These are phyloP conservation scores for Isabelozyma pseudorhagii DNA, from an alignment of 805 yeast genomes.

Conservation along the genomic window DNA sequence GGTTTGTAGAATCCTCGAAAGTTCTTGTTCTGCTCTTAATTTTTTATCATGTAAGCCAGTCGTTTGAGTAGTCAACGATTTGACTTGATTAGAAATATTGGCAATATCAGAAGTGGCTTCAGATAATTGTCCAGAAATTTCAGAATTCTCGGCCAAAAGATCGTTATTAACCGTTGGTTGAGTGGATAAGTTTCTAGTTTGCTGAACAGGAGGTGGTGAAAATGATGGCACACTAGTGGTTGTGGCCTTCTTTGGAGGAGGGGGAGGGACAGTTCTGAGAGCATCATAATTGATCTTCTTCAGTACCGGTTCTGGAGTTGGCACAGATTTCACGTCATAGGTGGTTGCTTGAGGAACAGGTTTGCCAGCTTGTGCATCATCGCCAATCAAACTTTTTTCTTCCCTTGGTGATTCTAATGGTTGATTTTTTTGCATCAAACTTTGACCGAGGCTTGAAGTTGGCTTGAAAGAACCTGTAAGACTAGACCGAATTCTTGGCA, in stretches of 20 bases:
- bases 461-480: slow-evolving; percentile 63
- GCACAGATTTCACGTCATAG: slow-evolving; percentile 8
- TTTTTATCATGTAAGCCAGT: slow-evolving; percentile 67
- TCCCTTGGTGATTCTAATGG: slow-evolving; percentile 10
- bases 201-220: neutral
- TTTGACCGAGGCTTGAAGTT: slow-evolving; percentile 82
- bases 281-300: slow-evolving; percentile 47
- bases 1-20: slow-evolving; percentile 60
- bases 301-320: slow-evolving; percentile 9
- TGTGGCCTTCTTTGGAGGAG: slow-evolving; percentile 26
- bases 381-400: slow-evolving; percentile 28
- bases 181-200: slow-evolving; percentile 1
- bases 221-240: slow-evolving; percentile 12
- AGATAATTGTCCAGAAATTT: slow-evolving; percentile 64
- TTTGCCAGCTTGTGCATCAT: slow-evolving; percentile 16
- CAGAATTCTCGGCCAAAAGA: slow-evolving; percentile 53
- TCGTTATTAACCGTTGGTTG: slow-evolving; percentile 34
- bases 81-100: slow-evolving; percentile 79
- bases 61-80: slow-evolving; percentile 74
- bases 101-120: slow-evolving; percentile 84
- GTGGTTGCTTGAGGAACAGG: slow-evolving; percentile 13
- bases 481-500: slow-evolving; percentile 31
- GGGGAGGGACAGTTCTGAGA: slow-evolving; percentile 45
- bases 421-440: slow-evolving; percentile 40
- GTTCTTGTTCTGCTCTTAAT: slow-evolving; percentile 71